Base-by-base conservation (phyloP, 805 yeast genomes). In the Saccharomyces mikatae region DNA sequence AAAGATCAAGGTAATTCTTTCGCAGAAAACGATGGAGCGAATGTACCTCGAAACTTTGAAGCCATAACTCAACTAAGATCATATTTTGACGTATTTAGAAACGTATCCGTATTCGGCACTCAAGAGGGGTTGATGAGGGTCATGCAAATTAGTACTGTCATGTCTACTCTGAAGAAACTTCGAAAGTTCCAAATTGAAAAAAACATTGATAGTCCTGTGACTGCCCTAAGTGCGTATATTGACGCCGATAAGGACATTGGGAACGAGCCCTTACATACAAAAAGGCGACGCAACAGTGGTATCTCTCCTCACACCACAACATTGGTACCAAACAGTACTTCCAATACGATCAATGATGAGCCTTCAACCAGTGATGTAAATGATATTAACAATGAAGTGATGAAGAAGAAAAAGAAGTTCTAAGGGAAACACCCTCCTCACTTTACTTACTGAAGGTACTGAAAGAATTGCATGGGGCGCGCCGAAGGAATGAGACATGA, bases 81-180 rank as follows among this genome's bases (percentile, higher is more conserved):
- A 3, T 67, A 71, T 36, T 73, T 76, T 44, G 70, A 71, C 46
- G 82, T 84, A 0, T 76, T 76, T 57, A 72, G 75, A 48, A 72
- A 72, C 46, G 70, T 83, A 53, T 73, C 83, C 4, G 76, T 77
- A 52, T 79, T 79, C 58, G 96, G 96, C 0, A 68, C 86, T 4
- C 83, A 81, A 53, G 83, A 80, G 51, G 77, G 78, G 44, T 82
- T 87, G 6, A 79, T 87, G 81, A 73, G 92, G 56, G 76, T 84
- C 24, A 70, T 89, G 71, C 92, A 87, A 67, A 80, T 87, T 4
- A 79, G 89, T 46, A 94, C 88, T 67, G 84, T 85, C 9, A 86
- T 89, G 89, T 76, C 89, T 0, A 80, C 81, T 57, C 74, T 89
- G 58, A 78, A 80, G 53, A 82, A 86, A 8, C 44, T 36, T 17